phyloP scores from a whole-genome alignment of 2,329 filamentous ascomycete genomes.

The Fusarium armeniacum region DNA sequence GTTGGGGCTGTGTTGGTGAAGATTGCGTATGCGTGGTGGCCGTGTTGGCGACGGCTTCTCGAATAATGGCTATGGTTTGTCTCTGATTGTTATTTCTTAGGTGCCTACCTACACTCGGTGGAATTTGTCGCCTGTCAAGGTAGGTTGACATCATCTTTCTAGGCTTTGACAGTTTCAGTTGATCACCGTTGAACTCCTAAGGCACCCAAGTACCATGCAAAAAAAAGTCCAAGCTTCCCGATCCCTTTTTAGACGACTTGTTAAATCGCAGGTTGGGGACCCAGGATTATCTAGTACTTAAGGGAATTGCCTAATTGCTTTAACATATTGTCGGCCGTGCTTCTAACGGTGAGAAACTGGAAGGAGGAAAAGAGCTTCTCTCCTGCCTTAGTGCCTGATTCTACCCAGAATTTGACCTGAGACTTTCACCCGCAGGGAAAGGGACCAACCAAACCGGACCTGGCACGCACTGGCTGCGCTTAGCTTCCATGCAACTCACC shows the following conservation, averaged over 20 bases:
- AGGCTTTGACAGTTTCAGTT: conserved; percentile 15
- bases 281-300: conserved; percentile 6
- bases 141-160: conserved; percentile 31
- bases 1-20: conserved; percentile 31
- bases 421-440: conserved; percentile 36
- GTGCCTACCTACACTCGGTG: neutral
- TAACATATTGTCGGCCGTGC: conserved; percentile 10
- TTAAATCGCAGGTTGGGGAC: conserved; percentile 37
- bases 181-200: conserved; percentile 16
- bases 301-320: conserved; percentile 23
- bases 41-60: conserved; percentile 11
- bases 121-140: neutral
- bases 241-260: conserved; percentile 37
- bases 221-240: conserved; percentile 30
- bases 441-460: conserved; percentile 38
- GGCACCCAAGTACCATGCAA: neutral
- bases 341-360: conserved; percentile 33
- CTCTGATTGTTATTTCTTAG: conserved; percentile 11
- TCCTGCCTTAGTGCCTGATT: conserved; percentile 44
- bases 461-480: conserved; percentile 42
- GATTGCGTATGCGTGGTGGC: conserved; percentile 35
- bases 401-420: conserved; percentile 34
- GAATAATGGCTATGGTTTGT: conserved; percentile 6
- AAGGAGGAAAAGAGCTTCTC: conserved; percentile 14
- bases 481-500: conserved; percentile 32